Evolutionary conservation across 306 rosid genomes (phyloP).

Genomic region (Vigna unguiculata): DNA sequence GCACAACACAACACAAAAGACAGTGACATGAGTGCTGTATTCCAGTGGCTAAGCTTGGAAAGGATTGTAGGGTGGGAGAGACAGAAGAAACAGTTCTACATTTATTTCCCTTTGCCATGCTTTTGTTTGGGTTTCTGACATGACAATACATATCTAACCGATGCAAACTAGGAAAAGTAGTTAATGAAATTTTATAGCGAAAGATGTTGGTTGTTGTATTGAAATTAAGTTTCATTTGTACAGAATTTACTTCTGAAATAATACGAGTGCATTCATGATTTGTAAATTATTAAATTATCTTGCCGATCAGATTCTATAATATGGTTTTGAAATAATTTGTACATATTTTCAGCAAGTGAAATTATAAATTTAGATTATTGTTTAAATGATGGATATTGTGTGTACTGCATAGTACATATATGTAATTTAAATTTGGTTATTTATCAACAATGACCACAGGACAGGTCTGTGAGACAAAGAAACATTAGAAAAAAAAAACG

Average conservation of each 20-base stretch:
- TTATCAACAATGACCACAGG: too few relatives aligned
- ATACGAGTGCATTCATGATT: background rate
- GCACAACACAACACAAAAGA: conserved; percentile 22
- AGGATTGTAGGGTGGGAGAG: conserved; percentile 5
- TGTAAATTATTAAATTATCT: conserved; percentile 14
- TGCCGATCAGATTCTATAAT: background rate
- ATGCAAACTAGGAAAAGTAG: conserved; percentile 1
- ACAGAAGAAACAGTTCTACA: conserved; percentile 35
- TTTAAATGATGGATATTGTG: background rate
- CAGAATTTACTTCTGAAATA: background rate
- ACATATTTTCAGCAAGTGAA: background rate
- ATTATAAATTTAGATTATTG: background rate
- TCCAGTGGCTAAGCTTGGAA: conserved; percentile 22
- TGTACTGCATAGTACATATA: background rate
- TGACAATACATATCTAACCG: conserved; percentile 28
- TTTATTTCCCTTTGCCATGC: conserved; percentile 39
- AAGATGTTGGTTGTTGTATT: conserved; percentile 30
- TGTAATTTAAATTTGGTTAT: too few relatives aligned
- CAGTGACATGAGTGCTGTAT: conserved; percentile 40
- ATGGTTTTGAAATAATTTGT: background rate
- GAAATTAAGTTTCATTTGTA: conserved; percentile 27
- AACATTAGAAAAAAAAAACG: too few relatives aligned
- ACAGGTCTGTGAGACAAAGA: too few relatives aligned
- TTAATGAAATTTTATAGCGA: conserved; percentile 21
- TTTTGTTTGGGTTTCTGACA: conserved; percentile 14